Evolutionary conservation across 2,329 filamentous ascomycete genomes (phyloP), one percentile per base, ranked within the genome.

Genomic region (Ceratocystis papillata): DNA sequence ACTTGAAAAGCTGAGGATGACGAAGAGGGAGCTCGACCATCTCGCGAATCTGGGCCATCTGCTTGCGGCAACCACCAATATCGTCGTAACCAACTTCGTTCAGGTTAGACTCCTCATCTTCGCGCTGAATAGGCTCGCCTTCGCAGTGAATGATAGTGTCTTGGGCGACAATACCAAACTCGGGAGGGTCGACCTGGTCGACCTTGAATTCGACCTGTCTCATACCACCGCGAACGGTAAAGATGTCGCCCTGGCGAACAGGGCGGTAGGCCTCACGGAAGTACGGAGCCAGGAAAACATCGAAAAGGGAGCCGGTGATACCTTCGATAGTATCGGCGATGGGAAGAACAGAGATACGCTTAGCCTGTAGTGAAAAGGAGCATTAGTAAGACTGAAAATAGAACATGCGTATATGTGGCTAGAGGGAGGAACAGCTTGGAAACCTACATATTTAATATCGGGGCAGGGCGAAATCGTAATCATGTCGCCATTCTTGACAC

Each of bases 201-300:
- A 99, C 93, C 83, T 99, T 99, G 82, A 99, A 99, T 76, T 99
- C 94, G 45, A 99, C 94, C 78, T 96, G 93, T 77, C 94, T 87
- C 94, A 99, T 99, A 75, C 92, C 93, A 79, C 93, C 94, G 73
- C 94, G 88, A 69, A 94, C 90, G 76, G 92, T 96, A 83, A 99
- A 99, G 67, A 96, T 85, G 75, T 99, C 94, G 73, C 94, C 94
- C 82, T 97, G 94, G 76, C 92, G 88, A 69, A 99, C 91, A 66
- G 94, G 94, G 76, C 94, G 85, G 82, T 99, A 99, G 70, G 94
- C 93, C 83, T 99, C 94, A 73, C 93, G 90, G 87, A 99, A 99
- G 81, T 99, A 99, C 73, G 94, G 94, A 68, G 94, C 94, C 71
- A 99, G 91, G 86, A 95, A 99, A 73, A 97, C 94, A 74, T 99